Conservation (phyloP, 2,329 filamentous ascomycete species). For the Fusarium concolor region DNA sequence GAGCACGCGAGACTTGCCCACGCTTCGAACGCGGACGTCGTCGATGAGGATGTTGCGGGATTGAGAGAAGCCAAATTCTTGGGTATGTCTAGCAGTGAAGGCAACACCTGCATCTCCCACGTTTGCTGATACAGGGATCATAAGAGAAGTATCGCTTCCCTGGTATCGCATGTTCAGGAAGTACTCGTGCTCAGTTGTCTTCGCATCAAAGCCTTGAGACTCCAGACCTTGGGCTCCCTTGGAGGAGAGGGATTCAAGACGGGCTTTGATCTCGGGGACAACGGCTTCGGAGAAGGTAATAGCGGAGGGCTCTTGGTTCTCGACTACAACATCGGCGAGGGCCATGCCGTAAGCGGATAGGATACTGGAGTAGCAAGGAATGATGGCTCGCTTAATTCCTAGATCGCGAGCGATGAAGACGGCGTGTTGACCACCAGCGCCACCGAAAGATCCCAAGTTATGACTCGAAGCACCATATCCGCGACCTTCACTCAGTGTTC, state of each 20-base stretch:
- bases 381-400: slow-evolving; percentile 56
- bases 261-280: slow-evolving; percentile 28
- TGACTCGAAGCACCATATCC: slow-evolving; percentile 45
- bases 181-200: slow-evolving; percentile 57
- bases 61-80: slow-evolving; percentile 57
- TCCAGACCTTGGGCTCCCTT: slow-evolving; percentile 41
- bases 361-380: slow-evolving; percentile 60
- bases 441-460: slow-evolving; percentile 48
- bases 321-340: slow-evolving; percentile 58
- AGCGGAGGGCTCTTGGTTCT: slow-evolving; percentile 54
- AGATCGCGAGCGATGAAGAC: slow-evolving; percentile 57
- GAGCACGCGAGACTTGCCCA: slow-evolving; percentile 46
- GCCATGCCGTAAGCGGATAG: slow-evolving; percentile 61
- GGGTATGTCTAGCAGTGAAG: slow-evolving; percentile 53
- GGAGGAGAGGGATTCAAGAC: slow-evolving; percentile 41
- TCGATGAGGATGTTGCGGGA: slow-evolving; percentile 56
- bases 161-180: slow-evolving; percentile 60
- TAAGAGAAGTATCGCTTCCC: slow-evolving; percentile 57
- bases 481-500: slow-evolving; percentile 46
- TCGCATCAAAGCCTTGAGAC: slow-evolving; percentile 52
- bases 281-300: slow-evolving; percentile 43
- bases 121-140: slow-evolving; percentile 48
- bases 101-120: slow-evolving; percentile 47
- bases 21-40: slow-evolving; percentile 56
- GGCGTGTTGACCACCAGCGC: slow-evolving; percentile 58